Evolutionary conservation across 257 asterid species (phyloP).

Genomic region (Asclepias syriaca): DNA sequence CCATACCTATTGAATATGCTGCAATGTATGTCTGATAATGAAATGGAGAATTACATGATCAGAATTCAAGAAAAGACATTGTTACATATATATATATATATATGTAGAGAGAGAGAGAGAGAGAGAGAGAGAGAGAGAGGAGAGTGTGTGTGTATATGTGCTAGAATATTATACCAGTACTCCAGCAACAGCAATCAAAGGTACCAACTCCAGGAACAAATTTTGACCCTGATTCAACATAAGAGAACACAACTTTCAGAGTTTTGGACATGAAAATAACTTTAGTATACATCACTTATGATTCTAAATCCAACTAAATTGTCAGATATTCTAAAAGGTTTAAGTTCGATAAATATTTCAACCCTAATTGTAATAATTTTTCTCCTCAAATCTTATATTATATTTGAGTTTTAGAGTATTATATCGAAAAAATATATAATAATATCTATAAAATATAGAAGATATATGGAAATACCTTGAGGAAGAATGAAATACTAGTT

Average conservation of each 20-base stretch:
- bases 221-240: conserved; percentile 41
- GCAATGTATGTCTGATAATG: conserved; percentile 54
- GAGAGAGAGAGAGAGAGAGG: no score
- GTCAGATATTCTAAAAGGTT: no score
- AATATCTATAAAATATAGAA: no score
- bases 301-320: no score
- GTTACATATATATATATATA: background rate
- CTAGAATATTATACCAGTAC: conserved; percentile 44
- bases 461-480: conserved; percentile 39
- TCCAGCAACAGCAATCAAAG: conserved; percentile 62
- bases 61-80: background rate
- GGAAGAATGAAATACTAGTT: conserved; percentile 62
- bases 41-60: conserved; percentile 1
- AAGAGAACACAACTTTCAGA: conserved; percentile 8
- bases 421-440: no score
- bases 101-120: no score
- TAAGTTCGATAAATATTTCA: no score
- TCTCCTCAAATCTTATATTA: no score
- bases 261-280: background rate
- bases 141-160: no score
- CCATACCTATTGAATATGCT: conserved; percentile 74
- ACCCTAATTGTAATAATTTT: no score
- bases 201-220: conserved; percentile 39
- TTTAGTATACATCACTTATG: no score
- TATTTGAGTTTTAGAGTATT: no score